Conservation (phyloP, 768 basidiomycete species). For the Saitozyma podzolica region DNA sequence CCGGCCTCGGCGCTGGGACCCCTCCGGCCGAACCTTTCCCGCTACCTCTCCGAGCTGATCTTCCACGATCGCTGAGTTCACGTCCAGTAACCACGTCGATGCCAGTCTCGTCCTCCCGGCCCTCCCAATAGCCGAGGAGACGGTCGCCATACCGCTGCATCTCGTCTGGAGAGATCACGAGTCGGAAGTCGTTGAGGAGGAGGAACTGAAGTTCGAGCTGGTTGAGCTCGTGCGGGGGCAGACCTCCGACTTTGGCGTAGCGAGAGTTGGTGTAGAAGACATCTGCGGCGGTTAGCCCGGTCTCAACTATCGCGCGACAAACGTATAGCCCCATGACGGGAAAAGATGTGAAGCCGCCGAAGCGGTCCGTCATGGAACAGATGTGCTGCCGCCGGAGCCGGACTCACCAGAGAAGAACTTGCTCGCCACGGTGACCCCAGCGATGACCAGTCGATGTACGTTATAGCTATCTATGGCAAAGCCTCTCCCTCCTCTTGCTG, state of each 20-base stretch:
- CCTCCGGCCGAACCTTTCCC: neutral
- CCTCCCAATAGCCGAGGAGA: slow-evolving; percentile 63
- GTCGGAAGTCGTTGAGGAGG: slow-evolving; percentile 88
- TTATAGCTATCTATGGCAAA: slow-evolving; percentile 98
- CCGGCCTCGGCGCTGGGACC: neutral
- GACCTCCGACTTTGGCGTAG: slow-evolving; percentile 97
- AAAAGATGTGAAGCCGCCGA: neutral
- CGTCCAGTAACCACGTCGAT: slow-evolving; percentile 5
- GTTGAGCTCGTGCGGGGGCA: slow-evolving; percentile 84
- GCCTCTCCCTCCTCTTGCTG: slow-evolving; percentile 51
- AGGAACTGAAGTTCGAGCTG: slow-evolving; percentile 96
- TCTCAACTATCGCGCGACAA: neutral
- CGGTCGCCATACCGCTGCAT: slow-evolving; percentile 95
- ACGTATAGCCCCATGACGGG: no score
- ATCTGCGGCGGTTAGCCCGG: slow-evolving; percentile 56
- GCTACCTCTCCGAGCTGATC: neutral
- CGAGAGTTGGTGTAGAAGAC: slow-evolving; percentile 99
- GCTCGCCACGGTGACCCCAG: slow-evolving; percentile 97
- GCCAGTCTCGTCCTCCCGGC: slow-evolving; percentile 21
- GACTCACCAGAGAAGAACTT: slow-evolving; percentile 79
- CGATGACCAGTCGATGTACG: slow-evolving; percentile 93
- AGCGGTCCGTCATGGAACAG: neutral
- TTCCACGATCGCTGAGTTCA: slow-evolving; percentile 11
- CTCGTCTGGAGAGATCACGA: slow-evolving; percentile 82
- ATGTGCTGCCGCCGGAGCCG: neutral